These are phyloP conservation scores for Aspergillus diversus DNA, from an alignment of 495 filamentous ascomycete species.

Conservation along the genomic window DNA sequence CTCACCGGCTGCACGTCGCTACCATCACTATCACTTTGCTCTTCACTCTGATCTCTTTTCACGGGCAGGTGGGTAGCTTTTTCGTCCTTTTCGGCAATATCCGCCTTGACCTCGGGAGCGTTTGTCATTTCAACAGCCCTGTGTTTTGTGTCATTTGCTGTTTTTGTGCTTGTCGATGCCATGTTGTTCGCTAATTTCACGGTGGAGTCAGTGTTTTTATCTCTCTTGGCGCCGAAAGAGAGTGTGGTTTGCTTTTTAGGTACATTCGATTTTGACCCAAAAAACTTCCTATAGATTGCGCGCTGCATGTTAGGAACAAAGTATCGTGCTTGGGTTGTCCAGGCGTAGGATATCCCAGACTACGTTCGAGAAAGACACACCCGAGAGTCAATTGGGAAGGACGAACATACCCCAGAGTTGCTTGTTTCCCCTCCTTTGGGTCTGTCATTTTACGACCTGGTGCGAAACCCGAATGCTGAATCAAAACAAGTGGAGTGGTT, in stretches of 20 bases:
- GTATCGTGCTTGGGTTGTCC: neutral
- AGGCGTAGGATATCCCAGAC: slow-evolving; percentile 5
- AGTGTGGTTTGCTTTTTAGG: slow-evolving; percentile 75
- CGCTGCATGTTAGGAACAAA: slow-evolving; percentile 2
- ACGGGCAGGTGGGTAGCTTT: slow-evolving; percentile 32
- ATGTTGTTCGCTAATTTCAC: slow-evolving; percentile 18
- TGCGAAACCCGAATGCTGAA: neutral
- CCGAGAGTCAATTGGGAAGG: slow-evolving; percentile 78
- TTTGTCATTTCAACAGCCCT: slow-evolving; percentile 41
- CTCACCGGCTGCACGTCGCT: slow-evolving; percentile 58
- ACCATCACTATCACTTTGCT: slow-evolving; percentile 47
- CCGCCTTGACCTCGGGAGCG: slow-evolving; percentile 29
- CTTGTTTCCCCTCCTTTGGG: slow-evolving; percentile 66
- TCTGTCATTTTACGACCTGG: slow-evolving; percentile 39
- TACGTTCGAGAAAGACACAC: slow-evolving; percentile 58
- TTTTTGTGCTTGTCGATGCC: slow-evolving; percentile 9
- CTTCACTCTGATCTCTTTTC: slow-evolving; percentile 46
- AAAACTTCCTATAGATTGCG: slow-evolving; percentile 41
- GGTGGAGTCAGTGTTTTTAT: slow-evolving; percentile 32
- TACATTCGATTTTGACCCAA: slow-evolving; percentile 48
- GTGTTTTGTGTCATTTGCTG: slow-evolving; percentile 43
- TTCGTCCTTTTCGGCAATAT: slow-evolving; percentile 27
- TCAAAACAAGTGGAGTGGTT: neutral
- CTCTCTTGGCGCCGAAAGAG: slow-evolving; percentile 56
- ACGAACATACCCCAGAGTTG: slow-evolving; percentile 91